phyloP scores from a whole-genome alignment of 2,329 filamentous ascomycete genomes.

The Xylariaceae sp. region DNA sequence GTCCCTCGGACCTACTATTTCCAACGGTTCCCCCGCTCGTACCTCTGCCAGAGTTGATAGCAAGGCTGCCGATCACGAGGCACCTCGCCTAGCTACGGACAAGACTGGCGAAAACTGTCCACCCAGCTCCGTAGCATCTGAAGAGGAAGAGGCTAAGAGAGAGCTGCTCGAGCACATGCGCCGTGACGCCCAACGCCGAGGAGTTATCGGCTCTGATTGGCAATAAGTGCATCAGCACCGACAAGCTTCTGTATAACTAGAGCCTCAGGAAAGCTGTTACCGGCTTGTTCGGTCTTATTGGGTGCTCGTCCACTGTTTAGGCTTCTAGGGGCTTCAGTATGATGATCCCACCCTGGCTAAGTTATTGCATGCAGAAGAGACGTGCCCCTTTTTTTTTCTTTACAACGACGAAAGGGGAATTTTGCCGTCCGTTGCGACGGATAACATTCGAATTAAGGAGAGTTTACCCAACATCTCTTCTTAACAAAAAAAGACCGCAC shows the following conservation, averaged over 20 bases:
- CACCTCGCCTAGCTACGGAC: constrained; percentile 26
- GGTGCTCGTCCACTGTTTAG: constrained; percentile 21
- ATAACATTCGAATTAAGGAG: constrained; percentile 4
- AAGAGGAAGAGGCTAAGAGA: constrained; percentile 30
- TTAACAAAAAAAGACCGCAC: constrained; percentile 7
- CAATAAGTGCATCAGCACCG: constrained; percentile 18
- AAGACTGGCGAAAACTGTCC: constrained; percentile 44
- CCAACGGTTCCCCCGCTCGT: constrained; percentile 32
- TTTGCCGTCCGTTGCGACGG: constrained; percentile 14
- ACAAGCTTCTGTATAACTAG: not conserved
- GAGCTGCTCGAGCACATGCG: constrained; percentile 31
- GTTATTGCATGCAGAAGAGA: constrained; percentile 19
- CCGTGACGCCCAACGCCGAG: constrained; percentile 31
- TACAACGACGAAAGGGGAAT: not conserved
- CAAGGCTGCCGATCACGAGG: constrained; percentile 26
- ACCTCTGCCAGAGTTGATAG: constrained; percentile 22
- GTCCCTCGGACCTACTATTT: constrained; percentile 42
- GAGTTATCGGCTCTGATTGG: constrained; percentile 31
- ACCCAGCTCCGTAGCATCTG: constrained; percentile 31
- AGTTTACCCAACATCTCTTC: constrained; percentile 13
- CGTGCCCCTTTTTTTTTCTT: not conserved
- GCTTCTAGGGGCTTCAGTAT: constrained; percentile 31
- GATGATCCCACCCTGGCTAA: constrained; percentile 27
- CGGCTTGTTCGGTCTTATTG: constrained; percentile 9
- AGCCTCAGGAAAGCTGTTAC: not conserved